Base-by-base conservation (phyloP, 345 rosid species). In the Gossypium raimondii region DNA sequence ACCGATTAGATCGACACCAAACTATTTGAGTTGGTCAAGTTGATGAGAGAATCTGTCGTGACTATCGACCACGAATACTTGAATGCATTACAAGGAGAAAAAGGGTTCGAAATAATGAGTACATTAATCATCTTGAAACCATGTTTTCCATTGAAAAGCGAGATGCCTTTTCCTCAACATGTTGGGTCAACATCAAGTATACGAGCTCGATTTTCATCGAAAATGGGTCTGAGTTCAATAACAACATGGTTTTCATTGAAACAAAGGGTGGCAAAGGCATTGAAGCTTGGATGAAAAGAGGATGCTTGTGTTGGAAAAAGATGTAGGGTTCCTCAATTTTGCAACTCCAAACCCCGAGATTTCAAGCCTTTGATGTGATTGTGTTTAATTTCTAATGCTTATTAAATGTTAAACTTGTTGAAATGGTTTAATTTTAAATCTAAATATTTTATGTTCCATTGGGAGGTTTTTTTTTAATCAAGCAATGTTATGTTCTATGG, bases 231-330 rank as follows among this genome's bases (percentile, higher is more conserved):
- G 58, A 5, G 2, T 68, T 68, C 17, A 67, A 13, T 9, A 67
- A 25, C 14, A 56, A 2, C 18, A 29, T 41, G 25, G 72, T 25
- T 25, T 48, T 67, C 3, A 5, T 48, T 5, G 22, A 50, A 67
- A 67, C 72, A 24, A 67, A 67, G 4, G 48, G 72, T 48, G 72
- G 57, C 2, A 24, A 25, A 67, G 44, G 43, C 2, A 14, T 67
- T 14, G 58, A 67, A 27, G 72, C 72, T 67, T 67, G 58, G 58
- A 44, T 66, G 72, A 67, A 24, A 0, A 48, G 7, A 24, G 43
- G 52, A 67, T 67, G 72, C 8, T 5, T 6, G 18, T 25, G 11
- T 51, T 67, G 58, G 72, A 68, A 50, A 68, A 68, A 25, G 14
- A 68, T 50, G 22, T 9, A 14, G 22, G 50, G 11, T 68, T 68